phyloP scores from a whole-genome alignment of 31 red algal genomes.

The Bonnemaisonia californica region DNA sequence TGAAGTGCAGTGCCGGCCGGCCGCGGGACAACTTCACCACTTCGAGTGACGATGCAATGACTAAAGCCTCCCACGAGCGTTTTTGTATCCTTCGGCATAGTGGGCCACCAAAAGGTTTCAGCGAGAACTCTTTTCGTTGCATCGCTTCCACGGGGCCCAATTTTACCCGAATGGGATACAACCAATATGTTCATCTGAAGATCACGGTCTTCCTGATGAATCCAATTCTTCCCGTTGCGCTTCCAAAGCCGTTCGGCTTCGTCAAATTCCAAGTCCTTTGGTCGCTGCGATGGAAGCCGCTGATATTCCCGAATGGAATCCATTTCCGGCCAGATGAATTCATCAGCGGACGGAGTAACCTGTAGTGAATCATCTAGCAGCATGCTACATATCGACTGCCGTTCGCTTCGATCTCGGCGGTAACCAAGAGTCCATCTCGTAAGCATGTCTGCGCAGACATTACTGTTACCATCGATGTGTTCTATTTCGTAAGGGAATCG shows the following conservation, averaged over 20 bases:
- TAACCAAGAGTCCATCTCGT: conserved; percentile 9
- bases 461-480: not conserved
- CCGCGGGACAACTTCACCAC: conserved; percentile 6
- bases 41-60: conserved; percentile 14
- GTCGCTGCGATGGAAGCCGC: not conserved
- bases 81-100: not conserved
- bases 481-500: not conserved
- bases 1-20: conserved; percentile 15
- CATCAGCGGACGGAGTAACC: not conserved
- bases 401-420: not conserved
- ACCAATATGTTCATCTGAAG: conserved; percentile 5
- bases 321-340: not conserved
- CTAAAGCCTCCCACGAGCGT: conserved; percentile 3
- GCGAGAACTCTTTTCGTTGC: not conserved
- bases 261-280: not conserved
- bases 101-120: not conserved
- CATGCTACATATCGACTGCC: not conserved
- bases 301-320: not conserved
- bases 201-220: not conserved
- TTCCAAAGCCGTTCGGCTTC: not conserved
- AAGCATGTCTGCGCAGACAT: not conserved
- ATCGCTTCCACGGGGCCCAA: conserved; percentile 1
- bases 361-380: not conserved
- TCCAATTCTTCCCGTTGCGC: not conserved
- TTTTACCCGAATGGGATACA: not conserved